Conservation (phyloP, 2,329 filamentous ascomycete genomes). For the Fusarium albosuccineum region DNA sequence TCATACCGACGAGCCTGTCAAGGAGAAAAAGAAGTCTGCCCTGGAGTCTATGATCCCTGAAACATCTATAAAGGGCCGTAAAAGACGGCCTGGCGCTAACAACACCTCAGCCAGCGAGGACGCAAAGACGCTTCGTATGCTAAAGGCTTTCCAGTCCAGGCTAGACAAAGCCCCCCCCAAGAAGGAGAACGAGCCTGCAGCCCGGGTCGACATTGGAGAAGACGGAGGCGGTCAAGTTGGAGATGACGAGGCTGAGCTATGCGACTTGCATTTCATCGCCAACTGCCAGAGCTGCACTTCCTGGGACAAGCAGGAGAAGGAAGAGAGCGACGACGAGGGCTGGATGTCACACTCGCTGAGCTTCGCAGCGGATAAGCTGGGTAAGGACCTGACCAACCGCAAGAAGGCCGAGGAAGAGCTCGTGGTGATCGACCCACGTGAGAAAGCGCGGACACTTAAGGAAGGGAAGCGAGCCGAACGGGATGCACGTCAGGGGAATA, state of each 20-base stretch:
- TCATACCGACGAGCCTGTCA: slow-evolving; percentile 59
- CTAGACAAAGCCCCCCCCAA: slow-evolving; percentile 69
- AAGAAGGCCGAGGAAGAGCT: slow-evolving; percentile 92
- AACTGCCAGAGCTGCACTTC: slow-evolving; percentile 92
- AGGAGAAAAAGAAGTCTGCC: slow-evolving; percentile 73
- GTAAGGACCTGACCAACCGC: slow-evolving; percentile 92
- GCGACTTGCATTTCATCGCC: slow-evolving; percentile 95
- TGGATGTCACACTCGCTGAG: slow-evolving; percentile 91
- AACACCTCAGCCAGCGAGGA: slow-evolving; percentile 68
- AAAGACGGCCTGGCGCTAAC: slow-evolving; percentile 71
- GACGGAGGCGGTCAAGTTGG: slow-evolving; percentile 39
- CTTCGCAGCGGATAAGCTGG: slow-evolving; percentile 89
- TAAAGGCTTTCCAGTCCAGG: slow-evolving; percentile 84
- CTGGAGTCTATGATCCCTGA: slow-evolving; percentile 81
- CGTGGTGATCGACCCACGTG: slow-evolving; percentile 91
- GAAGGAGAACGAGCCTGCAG: slow-evolving; percentile 47
- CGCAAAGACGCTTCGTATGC: slow-evolving; percentile 74
- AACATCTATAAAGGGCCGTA: slow-evolving; percentile 77
- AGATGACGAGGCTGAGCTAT: slow-evolving; percentile 80
- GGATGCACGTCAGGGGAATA: slow-evolving; percentile 65
- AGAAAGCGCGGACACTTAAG: slow-evolving; percentile 80
- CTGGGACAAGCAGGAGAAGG: slow-evolving; percentile 78
- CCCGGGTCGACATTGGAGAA: slow-evolving; percentile 42
- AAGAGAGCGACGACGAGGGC: slow-evolving; percentile 72
- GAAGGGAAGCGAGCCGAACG: slow-evolving; percentile 72